A percentile compares a stretch with the other conserved stretches of the same genome.
phyloP scores from a whole-genome alignment of 2,329 filamentous ascomycete species.

The Aspergillus sp. region DNA sequence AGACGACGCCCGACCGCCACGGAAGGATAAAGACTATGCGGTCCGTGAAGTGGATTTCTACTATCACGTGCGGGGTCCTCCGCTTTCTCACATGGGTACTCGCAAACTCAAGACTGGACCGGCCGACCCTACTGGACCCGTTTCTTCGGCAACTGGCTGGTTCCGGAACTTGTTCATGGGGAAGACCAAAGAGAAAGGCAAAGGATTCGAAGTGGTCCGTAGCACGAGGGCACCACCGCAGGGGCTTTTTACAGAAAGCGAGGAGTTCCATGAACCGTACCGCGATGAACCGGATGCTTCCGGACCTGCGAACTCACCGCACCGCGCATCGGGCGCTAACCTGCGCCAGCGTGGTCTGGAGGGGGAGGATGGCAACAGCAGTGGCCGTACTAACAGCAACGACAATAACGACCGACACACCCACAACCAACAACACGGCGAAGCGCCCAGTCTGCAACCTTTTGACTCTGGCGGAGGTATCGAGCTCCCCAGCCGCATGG shows the following conservation, averaged over 20 bases:
- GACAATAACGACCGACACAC: constrained; percentile 11
- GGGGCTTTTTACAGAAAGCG: constrained; percentile 50
- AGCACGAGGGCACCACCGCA: constrained; percentile 78
- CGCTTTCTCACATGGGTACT: constrained; percentile 71
- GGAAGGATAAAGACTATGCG: constrained; percentile 81
- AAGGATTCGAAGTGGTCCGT: constrained; percentile 93
- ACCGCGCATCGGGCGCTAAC: constrained; percentile 17
- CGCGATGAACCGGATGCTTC: constrained; percentile 43
- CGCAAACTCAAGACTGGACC: constrained; percentile 87
- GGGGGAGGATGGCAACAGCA: constrained; percentile 5
- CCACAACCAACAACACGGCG: neutral
- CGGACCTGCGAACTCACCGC: constrained; percentile 14
- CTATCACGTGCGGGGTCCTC: constrained; percentile 83
- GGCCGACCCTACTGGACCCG: constrained; percentile 84
- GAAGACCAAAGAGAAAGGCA: constrained; percentile 88
- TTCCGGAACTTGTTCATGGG: constrained; percentile 69
- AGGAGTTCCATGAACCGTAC: constrained; percentile 58
- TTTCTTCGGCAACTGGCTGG: constrained; percentile 85
- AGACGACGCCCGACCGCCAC: constrained; percentile 45
- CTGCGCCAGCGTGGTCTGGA: constrained; percentile 14
- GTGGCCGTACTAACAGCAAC: constrained; percentile 35
- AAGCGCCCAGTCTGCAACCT: constrained; percentile 41
- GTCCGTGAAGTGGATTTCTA: constrained; percentile 96
- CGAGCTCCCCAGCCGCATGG: constrained; percentile 55
- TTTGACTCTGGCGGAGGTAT: constrained; percentile 54